Percentiles rank a stretch among this genome's conserved stretches.
These are phyloP conservation scores for Debaryomyces robertsiae DNA, from an alignment of 1,139 yeast genomes.

Conservation along the genomic window DNA sequence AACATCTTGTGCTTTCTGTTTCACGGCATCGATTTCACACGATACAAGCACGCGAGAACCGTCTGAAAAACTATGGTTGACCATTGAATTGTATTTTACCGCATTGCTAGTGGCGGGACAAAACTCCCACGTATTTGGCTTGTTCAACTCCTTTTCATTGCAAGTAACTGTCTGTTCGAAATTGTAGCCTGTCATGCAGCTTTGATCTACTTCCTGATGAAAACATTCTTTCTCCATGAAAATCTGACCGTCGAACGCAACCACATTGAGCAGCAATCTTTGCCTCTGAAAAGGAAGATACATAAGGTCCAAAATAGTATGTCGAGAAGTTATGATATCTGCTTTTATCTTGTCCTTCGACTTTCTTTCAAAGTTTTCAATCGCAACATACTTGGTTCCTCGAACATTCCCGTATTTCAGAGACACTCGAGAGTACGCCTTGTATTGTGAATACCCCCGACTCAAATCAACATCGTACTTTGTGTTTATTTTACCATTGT, in stretches of 20 bases:
- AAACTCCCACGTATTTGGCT: conserved; percentile 3
- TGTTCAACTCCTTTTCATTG: not conserved
- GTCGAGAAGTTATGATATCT: conserved; percentile 13
- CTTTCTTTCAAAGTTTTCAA: conserved; percentile 9
- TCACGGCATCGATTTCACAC: conserved; percentile 15
- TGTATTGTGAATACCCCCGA: conserved; percentile 8
- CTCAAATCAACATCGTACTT: conserved; percentile 12
- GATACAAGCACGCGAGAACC: conserved; percentile 12
- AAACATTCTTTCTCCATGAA: conserved; percentile 12
- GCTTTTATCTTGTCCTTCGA: conserved; percentile 8
- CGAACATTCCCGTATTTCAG: conserved; percentile 9
- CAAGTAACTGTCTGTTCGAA: conserved; percentile 13
- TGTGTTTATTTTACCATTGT: not conserved
- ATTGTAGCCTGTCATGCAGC: conserved; percentile 15
- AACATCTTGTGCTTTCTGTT: conserved; percentile 3
- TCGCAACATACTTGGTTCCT: conserved; percentile 14
- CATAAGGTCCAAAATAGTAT: conserved; percentile 13
- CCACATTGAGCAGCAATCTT: conserved; percentile 9
- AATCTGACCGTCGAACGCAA: conserved; percentile 13
- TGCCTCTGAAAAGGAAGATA: conserved; percentile 7
- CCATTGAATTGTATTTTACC: conserved; percentile 13
- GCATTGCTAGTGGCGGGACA: conserved; percentile 12
- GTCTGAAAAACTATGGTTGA: conserved; percentile 10
- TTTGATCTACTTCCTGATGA: conserved; percentile 4
- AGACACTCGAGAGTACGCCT: conserved; percentile 7